phyloP scores from a whole-genome alignment of 73 alveolate genomes.

The Effrenium voratum region DNA sequence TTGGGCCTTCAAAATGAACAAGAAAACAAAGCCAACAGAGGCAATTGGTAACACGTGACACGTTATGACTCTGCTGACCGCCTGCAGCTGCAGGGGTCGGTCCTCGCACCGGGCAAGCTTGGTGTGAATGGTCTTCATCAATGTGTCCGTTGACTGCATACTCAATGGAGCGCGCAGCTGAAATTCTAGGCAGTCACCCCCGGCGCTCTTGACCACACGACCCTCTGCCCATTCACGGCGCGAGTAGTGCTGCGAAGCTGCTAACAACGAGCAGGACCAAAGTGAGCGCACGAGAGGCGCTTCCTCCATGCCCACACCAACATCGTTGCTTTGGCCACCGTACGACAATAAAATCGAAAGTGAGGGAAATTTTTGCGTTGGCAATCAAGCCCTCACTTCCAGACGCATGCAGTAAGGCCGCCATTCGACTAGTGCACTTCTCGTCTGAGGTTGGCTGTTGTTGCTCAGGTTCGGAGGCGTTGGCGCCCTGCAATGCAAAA shows the following conservation, averaged over 20 bases:
- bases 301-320: too few species aligned
- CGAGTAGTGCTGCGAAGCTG: neutral
- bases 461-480: too few species aligned
- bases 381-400: neutral
- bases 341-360: neutral
- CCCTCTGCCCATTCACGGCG: neutral
- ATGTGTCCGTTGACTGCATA: neutral
- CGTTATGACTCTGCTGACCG: too few species aligned
- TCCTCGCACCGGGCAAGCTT: too few species aligned
- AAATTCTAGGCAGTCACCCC: neutral
- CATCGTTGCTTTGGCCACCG: too few species aligned
- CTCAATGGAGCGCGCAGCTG: neutral
- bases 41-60: too few species aligned
- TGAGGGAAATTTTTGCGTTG: neutral
- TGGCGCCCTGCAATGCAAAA: too few species aligned
- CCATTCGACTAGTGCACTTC: neutral
- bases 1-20: too few species aligned
- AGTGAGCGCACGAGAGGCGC: neutral
- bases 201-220: neutral
- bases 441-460: too few species aligned
- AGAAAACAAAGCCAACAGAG: too few species aligned
- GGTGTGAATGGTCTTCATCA: neutral
- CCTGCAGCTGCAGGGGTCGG: too few species aligned
- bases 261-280: neutral
- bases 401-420: neutral